These are phyloP conservation scores for Salicornia ramosissima DNA, from an alignment of 148 eudicot genomes.

Conservation along the genomic window DNA sequence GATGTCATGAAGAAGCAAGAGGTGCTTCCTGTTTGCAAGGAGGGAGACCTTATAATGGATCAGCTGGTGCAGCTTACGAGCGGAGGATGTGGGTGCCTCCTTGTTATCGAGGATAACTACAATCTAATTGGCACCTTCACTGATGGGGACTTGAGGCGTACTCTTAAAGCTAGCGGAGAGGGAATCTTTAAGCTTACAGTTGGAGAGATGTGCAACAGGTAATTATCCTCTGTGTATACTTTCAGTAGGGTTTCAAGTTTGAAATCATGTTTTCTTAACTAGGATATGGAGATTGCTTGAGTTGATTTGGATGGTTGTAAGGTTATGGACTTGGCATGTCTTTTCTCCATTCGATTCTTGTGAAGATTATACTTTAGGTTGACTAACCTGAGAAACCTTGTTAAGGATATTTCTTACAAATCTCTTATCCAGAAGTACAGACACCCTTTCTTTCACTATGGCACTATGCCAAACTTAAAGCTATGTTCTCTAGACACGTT, in stretches of 20 bases:
- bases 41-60: constrained; percentile 87
- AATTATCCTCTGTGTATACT: constrained; percentile 1
- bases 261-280: background rate
- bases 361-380: too few relatives aligned
- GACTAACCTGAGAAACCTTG: too few relatives aligned
- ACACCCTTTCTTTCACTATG: too few relatives aligned
- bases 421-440: too few relatives aligned
- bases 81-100: constrained; percentile 96
- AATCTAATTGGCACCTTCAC: constrained; percentile 89
- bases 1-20: constrained; percentile 87
- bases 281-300: background rate
- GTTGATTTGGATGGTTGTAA: background rate
- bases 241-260: background rate
- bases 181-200: constrained; percentile 91
- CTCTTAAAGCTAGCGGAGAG: constrained; percentile 86
- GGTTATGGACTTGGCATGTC: background rate
- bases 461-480: too few relatives aligned
- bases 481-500: too few relatives aligned
- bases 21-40: constrained; percentile 87
- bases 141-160: constrained; percentile 91
- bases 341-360: too few relatives aligned
- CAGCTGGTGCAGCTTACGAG: constrained; percentile 94
- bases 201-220: constrained; percentile 99
- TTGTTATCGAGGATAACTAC: constrained; percentile 63
- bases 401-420: too few relatives aligned